Evolutionary conservation across 768 basidiomycete genomes (phyloP), one percentile per base, ranked within the genome.

Genomic region (Suillus cothurnatus): DNA sequence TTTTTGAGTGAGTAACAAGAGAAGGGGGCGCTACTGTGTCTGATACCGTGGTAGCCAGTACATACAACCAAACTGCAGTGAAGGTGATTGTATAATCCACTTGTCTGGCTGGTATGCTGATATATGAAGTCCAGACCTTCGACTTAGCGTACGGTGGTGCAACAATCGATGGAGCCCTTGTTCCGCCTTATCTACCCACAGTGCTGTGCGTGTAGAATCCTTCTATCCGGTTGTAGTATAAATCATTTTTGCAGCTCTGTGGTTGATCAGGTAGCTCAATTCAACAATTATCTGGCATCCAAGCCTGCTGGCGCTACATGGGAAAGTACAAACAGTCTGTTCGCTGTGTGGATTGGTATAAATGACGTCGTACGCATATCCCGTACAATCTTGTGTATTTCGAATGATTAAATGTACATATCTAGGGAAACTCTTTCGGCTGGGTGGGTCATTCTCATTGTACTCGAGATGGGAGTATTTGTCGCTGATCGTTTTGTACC

Each of bases 261-360:
- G 21, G 73, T 81, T 0, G 86, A 90, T 64, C 88, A 91, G 69
- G 86, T 90, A 21, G 84, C 84, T 64, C 72, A 86, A 64, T 90
- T 88, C 74, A 75, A 89, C 60, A 69, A 66, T 21, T 76, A 79
- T 9, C 81, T 79, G 0, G 84, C 79, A 2, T 76, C 69, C 41
- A 85, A 85, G 71, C 87, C 88, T 0, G 72, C 79, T 9, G 76
- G 74, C 2, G 82, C 85, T 1, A 81, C 84, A 0, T 91, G 89
- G 90, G 81, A 81, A 28, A 82, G 82, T 63, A 68, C 71, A 4
- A 85, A 90, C 69, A 71, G 87, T 61, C 69, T 91, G 56, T 90
- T 91, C 74, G 85, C 85, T 0, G 74, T 90, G n/a, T 91, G 83
- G 82, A 89, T 91, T 64, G 89, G 90, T 1, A 86, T 91, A 68